Conservation (phyloP, 495 filamentous ascomycete species). For the Letharia lupina region DNA sequence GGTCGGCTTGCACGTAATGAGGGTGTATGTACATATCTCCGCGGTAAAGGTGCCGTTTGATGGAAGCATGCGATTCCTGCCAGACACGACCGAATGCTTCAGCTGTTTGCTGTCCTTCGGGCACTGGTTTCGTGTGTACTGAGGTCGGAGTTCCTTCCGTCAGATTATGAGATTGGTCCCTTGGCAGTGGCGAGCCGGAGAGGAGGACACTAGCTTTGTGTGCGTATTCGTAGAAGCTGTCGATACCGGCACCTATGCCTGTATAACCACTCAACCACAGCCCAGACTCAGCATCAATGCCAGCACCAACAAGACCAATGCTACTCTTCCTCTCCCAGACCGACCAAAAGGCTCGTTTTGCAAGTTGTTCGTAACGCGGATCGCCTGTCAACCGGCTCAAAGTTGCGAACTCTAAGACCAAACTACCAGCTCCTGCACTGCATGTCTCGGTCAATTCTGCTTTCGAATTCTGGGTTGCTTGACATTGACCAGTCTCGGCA, state of each 20-base stretch:
- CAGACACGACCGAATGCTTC: conserved; percentile 75
- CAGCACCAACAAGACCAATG: conserved; percentile 81
- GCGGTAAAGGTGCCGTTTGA: conserved; percentile 74
- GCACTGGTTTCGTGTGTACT: background rate
- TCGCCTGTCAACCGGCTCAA: conserved; percentile 85
- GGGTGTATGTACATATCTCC: conserved; percentile 65
- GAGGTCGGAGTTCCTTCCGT: conserved; percentile 28
- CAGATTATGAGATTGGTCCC: conserved; percentile 20
- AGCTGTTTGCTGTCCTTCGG: conserved; percentile 58
- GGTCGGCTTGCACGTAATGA: conserved; percentile 83
- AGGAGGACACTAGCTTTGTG: conserved; percentile 87
- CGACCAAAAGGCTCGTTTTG: conserved; percentile 89
- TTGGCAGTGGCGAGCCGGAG: conserved; percentile 42
- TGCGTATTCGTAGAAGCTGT: conserved; percentile 98
- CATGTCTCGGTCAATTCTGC: conserved; percentile 90
- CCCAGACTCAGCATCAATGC: conserved; percentile 85
- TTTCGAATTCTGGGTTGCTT: conserved; percentile 30
- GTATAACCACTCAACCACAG: conserved; percentile 81
- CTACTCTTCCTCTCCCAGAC: conserved; percentile 82
- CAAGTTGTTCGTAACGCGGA: conserved; percentile 73
- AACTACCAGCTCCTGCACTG: conserved; percentile 87
- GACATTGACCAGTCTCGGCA: conserved; percentile 34
- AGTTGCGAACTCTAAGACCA: conserved; percentile 86
- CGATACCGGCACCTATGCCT: conserved; percentile 89
- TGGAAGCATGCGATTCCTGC: conserved; percentile 74